These are phyloP conservation scores for Linderniella brevidens DNA, from an alignment of 257 asterid genomes.

Conservation along the genomic window DNA sequence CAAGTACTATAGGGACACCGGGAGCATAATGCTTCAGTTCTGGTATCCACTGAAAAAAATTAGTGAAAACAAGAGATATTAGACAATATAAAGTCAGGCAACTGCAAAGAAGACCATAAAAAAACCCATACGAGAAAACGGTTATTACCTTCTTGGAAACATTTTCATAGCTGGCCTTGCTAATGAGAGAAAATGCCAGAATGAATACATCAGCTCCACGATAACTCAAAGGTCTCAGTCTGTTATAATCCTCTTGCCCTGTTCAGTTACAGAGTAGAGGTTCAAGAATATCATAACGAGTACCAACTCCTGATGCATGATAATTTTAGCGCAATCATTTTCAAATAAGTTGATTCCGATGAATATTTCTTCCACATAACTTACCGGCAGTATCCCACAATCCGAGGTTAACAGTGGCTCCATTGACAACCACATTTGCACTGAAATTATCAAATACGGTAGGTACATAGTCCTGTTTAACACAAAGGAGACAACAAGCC, in stretches of 20 bases:
- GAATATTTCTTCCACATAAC: too few relatives aligned
- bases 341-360: too few relatives aligned
- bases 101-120: neutral
- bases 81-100: neutral
- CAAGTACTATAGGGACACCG: conserved; percentile 53
- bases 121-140: neutral
- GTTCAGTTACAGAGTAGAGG: too few relatives aligned
- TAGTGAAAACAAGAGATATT: neutral
- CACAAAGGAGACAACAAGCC: neutral
- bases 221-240: conserved; percentile 40
- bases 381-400: conserved; percentile 89
- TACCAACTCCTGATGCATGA: too few relatives aligned
- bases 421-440: conserved; percentile 72
- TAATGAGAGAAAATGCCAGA: conserved; percentile 34
- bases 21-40: conserved; percentile 67
- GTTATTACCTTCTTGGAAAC: conserved; percentile 28
- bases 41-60: conserved; percentile 46
- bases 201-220: conserved; percentile 45
- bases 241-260: too few relatives aligned
- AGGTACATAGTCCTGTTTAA: conserved; percentile 62
- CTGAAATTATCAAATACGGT: conserved; percentile 81
- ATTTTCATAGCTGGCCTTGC: conserved; percentile 42
- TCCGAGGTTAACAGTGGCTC: conserved; percentile 62
- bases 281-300: too few relatives aligned
- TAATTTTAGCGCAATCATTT: too few relatives aligned